Base-by-base conservation (phyloP, 495 filamentous ascomycete genomes). In the Daldinia bambusicola region DNA sequence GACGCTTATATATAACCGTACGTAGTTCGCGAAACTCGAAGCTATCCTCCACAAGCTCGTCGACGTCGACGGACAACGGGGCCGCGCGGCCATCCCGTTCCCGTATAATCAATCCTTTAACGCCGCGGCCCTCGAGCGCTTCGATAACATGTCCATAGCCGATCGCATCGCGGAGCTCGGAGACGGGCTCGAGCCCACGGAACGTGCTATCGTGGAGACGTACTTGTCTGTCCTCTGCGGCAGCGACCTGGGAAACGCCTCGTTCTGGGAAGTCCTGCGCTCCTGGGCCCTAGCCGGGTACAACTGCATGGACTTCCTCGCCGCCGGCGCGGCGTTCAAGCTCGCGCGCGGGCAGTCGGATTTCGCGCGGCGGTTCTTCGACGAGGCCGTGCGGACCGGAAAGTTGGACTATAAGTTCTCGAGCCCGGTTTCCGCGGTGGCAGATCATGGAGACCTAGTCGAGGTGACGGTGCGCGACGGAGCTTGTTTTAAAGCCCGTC, bases 111-210 rank as follows among this genome's bases (percentile, higher is more conserved):
- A 40, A 56, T 18, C 69, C 31, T 4, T 73, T 4, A 67, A 66
- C 10, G 76, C 74, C 8, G 64, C 76, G 12, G 56, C 70, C 10
- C 53, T 75, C 30, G 76, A 80, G 57, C 76, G 59, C 40, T 78
- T 3, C 69, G 63, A 51, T 16, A 34, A 14, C 22, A 43, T 60
- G 12, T 60, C 38, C 2, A 26, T 45, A 36, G 53, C 52, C n/a
- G 53, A 57, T 53, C 62, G 62, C 16, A 65, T 57, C 51, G 9
- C 50, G 4, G 50, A 53, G 30, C 50, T 53, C 6, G 30, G 50
- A 14, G 50, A 16, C 26, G 10, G 31, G 30, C 45, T 53, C 45
- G 34, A 37, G 60, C 34, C 48, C 3, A 0, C 26, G 16, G 59
- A 48, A 6, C 43, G 59, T 61, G 41, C 41, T 13, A 22, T 48